Evolutionary conservation across 2,329 filamentous ascomycete species (phyloP), one percentile per base, ranked within the genome.

Genomic region (Aureobasidium lini): DNA sequence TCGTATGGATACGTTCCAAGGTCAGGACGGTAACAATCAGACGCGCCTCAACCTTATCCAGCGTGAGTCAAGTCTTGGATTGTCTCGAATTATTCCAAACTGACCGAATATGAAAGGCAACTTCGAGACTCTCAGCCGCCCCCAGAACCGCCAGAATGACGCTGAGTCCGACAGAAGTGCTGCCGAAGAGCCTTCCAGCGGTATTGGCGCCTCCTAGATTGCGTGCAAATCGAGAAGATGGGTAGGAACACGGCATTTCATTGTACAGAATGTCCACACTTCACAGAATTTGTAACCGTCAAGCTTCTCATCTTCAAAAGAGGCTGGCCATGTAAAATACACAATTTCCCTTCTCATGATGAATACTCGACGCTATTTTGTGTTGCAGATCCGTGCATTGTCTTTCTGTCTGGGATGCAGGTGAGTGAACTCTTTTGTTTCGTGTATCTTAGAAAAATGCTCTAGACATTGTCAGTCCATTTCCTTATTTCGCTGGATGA

Each of bases 31-130:
- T 71, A 86, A 86, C 40, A 82, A 77, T 67, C 80, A 79, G 65
- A 82, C 74, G 58, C 70, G 76, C 52, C 72, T 96, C 69, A 92
- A 79, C 74, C 79, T 97, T 67, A 74, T 87, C 53, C 90, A 96
- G 77, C 86, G 93, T 95, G 84, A 69, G 89, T 80, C 23, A 13
- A 54, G 52, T 40, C 28, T 32, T 18, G 54, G 15, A n/a, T 44
- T 6, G n/a, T 60, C 15, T 31, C 32, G 48, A 61, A 53, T 23
- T 6, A 23, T n/a, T 31, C 3, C 4, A 40, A 36, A 40, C 42
- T 43, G 36, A 62, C 34, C 39, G 57, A 34, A 57, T 57, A 60
- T 42, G 61, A 44, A 62, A 82, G 80, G 70, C 65, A 73, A 69
- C 64, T 68, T 82, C 56, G 78, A 82, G 63, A 73, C 79, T 49